Evolutionary conservation across 805 yeast genomes (phyloP), one percentile per base, ranked within the genome.

Genomic region (Debaryomyces tyrocola): DNA sequence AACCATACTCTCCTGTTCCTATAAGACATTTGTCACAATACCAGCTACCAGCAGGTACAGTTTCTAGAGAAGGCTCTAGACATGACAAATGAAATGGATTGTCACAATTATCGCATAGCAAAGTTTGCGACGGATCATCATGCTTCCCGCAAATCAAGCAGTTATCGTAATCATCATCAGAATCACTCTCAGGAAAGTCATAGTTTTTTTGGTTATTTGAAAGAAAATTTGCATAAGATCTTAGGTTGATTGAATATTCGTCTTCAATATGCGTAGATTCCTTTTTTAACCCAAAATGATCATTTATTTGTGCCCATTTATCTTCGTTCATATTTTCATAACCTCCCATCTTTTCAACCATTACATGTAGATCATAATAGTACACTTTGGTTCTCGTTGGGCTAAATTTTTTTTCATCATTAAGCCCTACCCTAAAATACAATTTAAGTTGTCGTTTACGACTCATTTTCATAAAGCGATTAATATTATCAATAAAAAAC

Each of bases 1-100:
- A 91, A 0, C 96, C 96, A 58, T 89, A 91, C 52, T 83, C 90
- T 1, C 94, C 92, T 35, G 88, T 85, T 0, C 96, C 96, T 11
- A 86, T 73, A n/a, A 91, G 69, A 64, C 98, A 91, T 46, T 78
- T 78, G 41, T 85, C 85, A 63, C 98, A 91, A 58, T 77, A 84
- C 96, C 96, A 91, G 14, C 73, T 77, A 9, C 79, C 79, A 20
- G 70, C 59, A 0, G 91, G 90, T 1, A 84, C 67, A 2, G 57
- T 56, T 0, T 64, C 58, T 20, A 85, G 53, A 1, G 82, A 82
- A 2, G 85, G 85, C 11, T 64, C 66, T n/a, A 90, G 67, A 59
- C 96, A 90, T 34, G 69, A 66, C 65, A 74, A 71, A 62, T 91
- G 97, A 63, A 70, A 89, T 1, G 80, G 77, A 43, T 75, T 76